Evolutionary conservation across 768 basidiomycete species (phyloP), one percentile per base, ranked within the genome.

Genomic region (Lentinula raphanica): DNA sequence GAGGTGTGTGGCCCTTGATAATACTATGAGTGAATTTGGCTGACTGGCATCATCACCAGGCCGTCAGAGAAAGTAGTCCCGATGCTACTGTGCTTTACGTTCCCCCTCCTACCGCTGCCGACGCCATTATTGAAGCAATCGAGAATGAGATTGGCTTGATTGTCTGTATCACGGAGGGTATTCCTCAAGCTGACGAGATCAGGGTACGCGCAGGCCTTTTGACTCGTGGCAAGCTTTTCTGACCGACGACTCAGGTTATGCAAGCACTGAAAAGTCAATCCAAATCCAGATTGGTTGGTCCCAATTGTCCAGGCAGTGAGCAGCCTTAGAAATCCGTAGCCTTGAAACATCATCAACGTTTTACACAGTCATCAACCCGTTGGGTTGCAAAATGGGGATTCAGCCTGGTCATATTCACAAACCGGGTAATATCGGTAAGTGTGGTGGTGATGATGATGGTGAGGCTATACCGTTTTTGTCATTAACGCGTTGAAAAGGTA

Each of bases 321-420:
- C 64, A 17, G 7, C 29, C 3, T 8, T 23, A 31, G 6, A 31
- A 11, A 12, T 17, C 4, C 45, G 17, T n/a, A 40, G 3, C 23
- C 11, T 29, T 7, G 9, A n/a, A 1, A 12, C n/a, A 5, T n/a
- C 11, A 21, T 9, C 17, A 35, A 40, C 42, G 31, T 9, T 28
- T 19, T 42, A 50, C 27, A n/a, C 25, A 81, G 87, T 99, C 66
- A 98, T 98, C 68, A 95, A 96, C 68, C 95, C 96, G 17, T 79
- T 89, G 39, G 96, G 96, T 21, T 99, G 97, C 80, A 98, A 98
- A 80, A 98, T 99, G 86, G 97, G 97, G 59, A 99, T 99, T 68
- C 90, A 92, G 67, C 97, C 97, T 12, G 97, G 94, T 27, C 94
- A 97, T 70, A 98, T 99, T 66, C 97, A 98, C 78, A 92, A 73